Percentiles rank a stretch among this genome's conserved stretches.
phyloP scores from a whole-genome alignment of 2,329 filamentous ascomycete genomes.

The Cadophora gregata region DNA sequence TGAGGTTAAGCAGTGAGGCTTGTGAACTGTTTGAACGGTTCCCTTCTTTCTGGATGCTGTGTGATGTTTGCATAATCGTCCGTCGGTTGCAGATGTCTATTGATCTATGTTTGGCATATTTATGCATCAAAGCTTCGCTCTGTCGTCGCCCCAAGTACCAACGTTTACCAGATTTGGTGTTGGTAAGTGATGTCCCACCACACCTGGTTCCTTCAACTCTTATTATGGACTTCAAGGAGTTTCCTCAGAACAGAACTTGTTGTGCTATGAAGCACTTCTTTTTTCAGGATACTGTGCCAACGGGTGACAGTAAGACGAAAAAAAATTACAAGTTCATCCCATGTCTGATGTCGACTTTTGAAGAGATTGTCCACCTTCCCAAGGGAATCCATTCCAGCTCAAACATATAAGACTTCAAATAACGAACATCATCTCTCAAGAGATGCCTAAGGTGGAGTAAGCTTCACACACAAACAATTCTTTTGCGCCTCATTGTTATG shows the following conservation, averaged over 20 bases:
- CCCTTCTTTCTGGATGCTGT: constrained; percentile 15
- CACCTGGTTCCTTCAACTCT: neutral
- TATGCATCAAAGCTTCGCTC: neutral
- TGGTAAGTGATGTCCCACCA: neutral
- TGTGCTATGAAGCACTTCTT: neutral
- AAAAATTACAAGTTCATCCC: constrained; percentile 23
- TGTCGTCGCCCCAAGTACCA: constrained; percentile 22
- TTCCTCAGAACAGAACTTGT: neutral
- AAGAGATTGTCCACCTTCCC: neutral
- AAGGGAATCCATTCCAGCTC: constrained; percentile 1
- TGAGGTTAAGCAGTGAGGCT: neutral
- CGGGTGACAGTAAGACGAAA: neutral
- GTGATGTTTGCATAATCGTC: constrained; percentile 11
- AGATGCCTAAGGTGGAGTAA: neutral
- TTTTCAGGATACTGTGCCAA: neutral
- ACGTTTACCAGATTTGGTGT: constrained; percentile 15
- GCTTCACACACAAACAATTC: neutral
- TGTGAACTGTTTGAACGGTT: constrained; percentile 7
- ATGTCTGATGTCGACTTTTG: constrained; percentile 18
- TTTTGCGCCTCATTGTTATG: constrained; percentile 26
- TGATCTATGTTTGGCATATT: constrained; percentile 22
- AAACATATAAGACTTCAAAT: neutral
- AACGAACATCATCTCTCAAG: neutral
- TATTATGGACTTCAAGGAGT: neutral
- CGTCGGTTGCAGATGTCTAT: neutral